Conservation (phyloP, 345 rosid genomes). For the Gynandropsis gynandra region DNA sequence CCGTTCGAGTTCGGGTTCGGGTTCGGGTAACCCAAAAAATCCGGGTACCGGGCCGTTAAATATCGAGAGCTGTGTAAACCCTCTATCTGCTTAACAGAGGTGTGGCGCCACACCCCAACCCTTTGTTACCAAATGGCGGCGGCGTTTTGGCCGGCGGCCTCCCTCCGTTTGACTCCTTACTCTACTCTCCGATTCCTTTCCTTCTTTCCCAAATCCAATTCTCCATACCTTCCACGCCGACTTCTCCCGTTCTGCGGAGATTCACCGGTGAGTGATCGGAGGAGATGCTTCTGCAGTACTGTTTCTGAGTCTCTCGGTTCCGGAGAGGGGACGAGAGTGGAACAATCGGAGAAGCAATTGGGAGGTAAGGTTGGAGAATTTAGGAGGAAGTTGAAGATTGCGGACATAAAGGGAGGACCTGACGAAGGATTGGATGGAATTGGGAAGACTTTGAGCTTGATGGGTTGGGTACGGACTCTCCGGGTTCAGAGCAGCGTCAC, state of each 20-base stretch:
- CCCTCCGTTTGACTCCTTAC: conserved; percentile 25
- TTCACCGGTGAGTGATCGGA: too few relatives aligned
- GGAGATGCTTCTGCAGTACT: too few relatives aligned
- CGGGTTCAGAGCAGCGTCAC: conserved; percentile 71
- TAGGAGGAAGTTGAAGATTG: conserved; percentile 63
- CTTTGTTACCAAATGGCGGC: conserved; percentile 18
- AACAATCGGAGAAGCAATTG: too few relatives aligned
- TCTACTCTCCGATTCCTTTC: conserved; percentile 29
- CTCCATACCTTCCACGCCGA: not conserved
- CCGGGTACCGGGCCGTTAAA: too few relatives aligned
- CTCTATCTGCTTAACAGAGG: too few relatives aligned
- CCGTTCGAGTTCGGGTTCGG: too few relatives aligned
- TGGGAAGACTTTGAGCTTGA: conserved; percentile 44
- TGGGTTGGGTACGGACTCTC: conserved; percentile 95
- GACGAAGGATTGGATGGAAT: conserved; percentile 57
- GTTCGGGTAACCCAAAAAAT: too few relatives aligned
- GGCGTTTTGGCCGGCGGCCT: conserved; percentile 26
- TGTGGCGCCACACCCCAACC: too few relatives aligned
- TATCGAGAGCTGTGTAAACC: too few relatives aligned
- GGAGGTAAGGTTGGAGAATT: conserved; percentile 43
- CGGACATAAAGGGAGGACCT: conserved; percentile 67
- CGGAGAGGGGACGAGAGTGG: too few relatives aligned
- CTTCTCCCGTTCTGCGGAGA: too few relatives aligned
- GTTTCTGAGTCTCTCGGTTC: too few relatives aligned
- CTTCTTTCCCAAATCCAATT: not conserved